Percentiles rank a stretch among this genome's conserved stretches.
Evolutionary conservation across 768 basidiomycete species (phyloP).

Genomic region (Sporobolomyces roseus): DNA sequence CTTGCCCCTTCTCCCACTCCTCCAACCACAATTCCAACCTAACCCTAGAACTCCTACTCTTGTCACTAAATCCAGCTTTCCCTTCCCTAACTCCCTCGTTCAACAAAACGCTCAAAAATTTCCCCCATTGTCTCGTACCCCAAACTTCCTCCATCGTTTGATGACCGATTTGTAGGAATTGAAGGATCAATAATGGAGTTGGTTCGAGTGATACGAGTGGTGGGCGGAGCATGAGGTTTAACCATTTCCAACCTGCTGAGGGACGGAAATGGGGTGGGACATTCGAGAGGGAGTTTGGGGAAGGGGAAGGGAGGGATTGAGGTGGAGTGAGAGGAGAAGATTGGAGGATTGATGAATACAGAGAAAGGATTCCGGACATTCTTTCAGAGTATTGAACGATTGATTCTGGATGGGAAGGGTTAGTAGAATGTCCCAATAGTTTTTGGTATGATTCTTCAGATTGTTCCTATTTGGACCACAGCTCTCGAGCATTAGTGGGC

Average conservation of each 20-base stretch:
- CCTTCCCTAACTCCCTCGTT: constrained; percentile 37
- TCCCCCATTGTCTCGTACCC: constrained; percentile 39
- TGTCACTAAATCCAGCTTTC: constrained; percentile 38
- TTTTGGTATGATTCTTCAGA: constrained; percentile 51
- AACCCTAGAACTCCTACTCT: constrained; percentile 18
- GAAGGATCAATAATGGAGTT: constrained; percentile 36
- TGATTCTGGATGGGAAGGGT: constrained; percentile 18
- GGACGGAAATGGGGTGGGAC: constrained; percentile 44
- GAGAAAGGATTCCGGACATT: constrained; percentile 32
- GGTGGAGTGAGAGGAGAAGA: constrained; percentile 32
- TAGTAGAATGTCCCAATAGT: constrained; percentile 48
- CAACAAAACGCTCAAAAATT: constrained; percentile 37
- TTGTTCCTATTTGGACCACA: constrained; percentile 45
- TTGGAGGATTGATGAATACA: constrained; percentile 31
- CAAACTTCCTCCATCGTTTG: constrained; percentile 24
- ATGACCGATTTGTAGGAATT: constrained; percentile 38
- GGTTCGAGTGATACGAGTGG: constrained; percentile 42
- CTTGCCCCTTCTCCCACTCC: constrained; percentile 36
- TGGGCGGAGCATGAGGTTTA: constrained; percentile 31
- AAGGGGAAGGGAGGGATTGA: constrained; percentile 13
- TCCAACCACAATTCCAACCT: constrained; percentile 36
- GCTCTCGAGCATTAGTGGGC: not conserved
- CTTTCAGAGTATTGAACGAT: constrained; percentile 32
- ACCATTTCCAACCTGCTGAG: constrained; percentile 39
- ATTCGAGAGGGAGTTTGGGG: constrained; percentile 1